Conservation (phyloP, 2,329 filamentous ascomycete species). For the Aspergillus fumigatus region DNA sequence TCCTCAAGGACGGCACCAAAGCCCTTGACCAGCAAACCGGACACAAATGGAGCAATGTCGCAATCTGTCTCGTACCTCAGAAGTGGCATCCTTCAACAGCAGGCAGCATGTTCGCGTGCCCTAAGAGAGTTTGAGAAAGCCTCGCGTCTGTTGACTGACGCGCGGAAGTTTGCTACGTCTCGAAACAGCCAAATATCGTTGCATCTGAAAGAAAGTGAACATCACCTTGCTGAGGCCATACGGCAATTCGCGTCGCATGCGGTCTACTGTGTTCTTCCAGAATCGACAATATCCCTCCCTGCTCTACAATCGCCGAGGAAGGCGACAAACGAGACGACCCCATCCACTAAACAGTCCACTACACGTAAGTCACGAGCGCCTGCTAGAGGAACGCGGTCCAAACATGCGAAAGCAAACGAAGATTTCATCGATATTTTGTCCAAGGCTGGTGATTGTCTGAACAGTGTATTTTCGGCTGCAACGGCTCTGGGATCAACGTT, state of each 20-base stretch:
- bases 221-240: slow-evolving; percentile 37
- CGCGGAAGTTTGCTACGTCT: slow-evolving; percentile 28
- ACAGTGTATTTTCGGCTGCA: slow-evolving; percentile 29
- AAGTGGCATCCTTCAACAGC: slow-evolving; percentile 48
- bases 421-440: slow-evolving; percentile 36
- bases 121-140: slow-evolving; percentile 55
- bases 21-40: slow-evolving; percentile 10
- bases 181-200: slow-evolving; percentile 60
- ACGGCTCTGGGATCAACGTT: slow-evolving; percentile 35
- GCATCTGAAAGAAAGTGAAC: slow-evolving; percentile 34
- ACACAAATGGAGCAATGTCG: slow-evolving; percentile 29
- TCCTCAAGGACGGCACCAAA: slow-evolving; percentile 19
- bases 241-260: slow-evolving; percentile 66
- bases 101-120: slow-evolving; percentile 45
- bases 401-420: slow-evolving; percentile 26
- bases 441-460: slow-evolving; percentile 32
- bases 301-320: slow-evolving; percentile 49
- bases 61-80: slow-evolving; percentile 41
- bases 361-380: slow-evolving; percentile 25
- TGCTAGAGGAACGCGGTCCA: slow-evolving; percentile 21
- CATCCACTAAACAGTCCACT: slow-evolving; percentile 22
- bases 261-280: slow-evolving; percentile 82
- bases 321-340: slow-evolving; percentile 33
- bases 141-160: slow-evolving; percentile 46
- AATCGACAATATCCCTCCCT: slow-evolving; percentile 86